phyloP scores from a whole-genome alignment of 257 asterid genomes.

The Ballota nigra region DNA sequence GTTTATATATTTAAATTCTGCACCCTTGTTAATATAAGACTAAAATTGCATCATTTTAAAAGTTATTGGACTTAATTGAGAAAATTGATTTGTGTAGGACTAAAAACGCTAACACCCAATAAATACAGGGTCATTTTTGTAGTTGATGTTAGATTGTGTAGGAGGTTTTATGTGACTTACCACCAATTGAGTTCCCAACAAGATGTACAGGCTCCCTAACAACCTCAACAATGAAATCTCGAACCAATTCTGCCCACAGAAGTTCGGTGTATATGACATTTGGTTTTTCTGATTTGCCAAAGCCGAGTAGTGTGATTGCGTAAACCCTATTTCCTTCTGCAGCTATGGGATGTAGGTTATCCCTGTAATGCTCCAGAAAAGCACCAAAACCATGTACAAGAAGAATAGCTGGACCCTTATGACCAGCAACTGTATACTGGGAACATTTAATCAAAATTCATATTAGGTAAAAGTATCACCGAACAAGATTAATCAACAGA shows the following conservation, averaged over 20 bases:
- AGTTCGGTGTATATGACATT: slow-evolving; percentile 77
- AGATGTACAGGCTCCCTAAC: slow-evolving; percentile 83
- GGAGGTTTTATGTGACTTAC: slow-evolving; percentile 38
- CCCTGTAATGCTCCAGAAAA: slow-evolving; percentile 83
- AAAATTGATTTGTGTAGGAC: too few relatives aligned
- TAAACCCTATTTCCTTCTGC: slow-evolving; percentile 77
- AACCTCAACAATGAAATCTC: slow-evolving; percentile 84
- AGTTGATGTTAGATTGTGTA: not conserved
- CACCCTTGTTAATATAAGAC: too few relatives aligned
- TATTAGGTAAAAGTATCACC: slow-evolving; percentile 16
- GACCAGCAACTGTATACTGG: slow-evolving; percentile 77
- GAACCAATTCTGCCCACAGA: slow-evolving; percentile 75
- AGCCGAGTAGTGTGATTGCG: slow-evolving; percentile 89
- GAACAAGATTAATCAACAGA: not conserved
- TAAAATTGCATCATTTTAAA: too few relatives aligned
- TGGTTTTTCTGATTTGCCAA: slow-evolving; percentile 94
- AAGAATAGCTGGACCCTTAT: slow-evolving; percentile 75
- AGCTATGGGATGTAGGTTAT: slow-evolving; percentile 66
- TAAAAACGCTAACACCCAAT: too few relatives aligned
- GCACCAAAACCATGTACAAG: slow-evolving; percentile 99
- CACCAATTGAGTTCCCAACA: slow-evolving; percentile 96
- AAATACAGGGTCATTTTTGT: too few relatives aligned
- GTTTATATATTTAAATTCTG: too few relatives aligned
- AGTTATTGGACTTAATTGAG: too few relatives aligned
- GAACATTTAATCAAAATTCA: slow-evolving; percentile 30